Base-by-base conservation (phyloP, 2,329 filamentous ascomycete species). In the Pestalotiopsis sp. region DNA sequence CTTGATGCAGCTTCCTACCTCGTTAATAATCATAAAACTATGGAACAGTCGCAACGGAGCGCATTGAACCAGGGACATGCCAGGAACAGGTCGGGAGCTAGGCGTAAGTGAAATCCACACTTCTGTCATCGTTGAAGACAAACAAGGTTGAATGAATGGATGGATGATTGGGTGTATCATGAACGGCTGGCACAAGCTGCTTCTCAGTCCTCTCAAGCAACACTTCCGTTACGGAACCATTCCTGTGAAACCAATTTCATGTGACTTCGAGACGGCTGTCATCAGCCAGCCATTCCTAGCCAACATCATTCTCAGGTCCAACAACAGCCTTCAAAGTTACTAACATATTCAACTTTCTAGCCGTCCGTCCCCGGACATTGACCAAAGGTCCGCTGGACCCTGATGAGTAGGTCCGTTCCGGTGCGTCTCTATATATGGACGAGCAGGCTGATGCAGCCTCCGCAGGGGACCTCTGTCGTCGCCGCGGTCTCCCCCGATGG, bases 321-420 rank as follows among this genome's bases (percentile, higher is more conserved):
- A 24, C 30, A 39, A 22, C 38, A 6, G 14, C 24, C 38, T 39
- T 40, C 44, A 10, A 76, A 74, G 72, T 65, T 26, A 68, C 75
- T 78, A 65, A 78, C 71, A 56, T 72, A 22, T 67, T 74, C 39
- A 70, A 70, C 71, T 66, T 67, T 48, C n/a, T 75, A 88, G 87
- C 86, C 59, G 80, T 86, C n/a, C 81, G 90, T 58, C 87, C 91
- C 9, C 84, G 91, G 64, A 89, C 91, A 56, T 87, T 91, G 58
- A 96, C 93, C 4, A 92, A 90, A 78, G 93, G 93, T 1, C 94
- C 94, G 3, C 83, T 97, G 22, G 93, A 96, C 74, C 81, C 83
- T 70, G 88, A 91, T 70, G 91, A 95, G 92, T 95, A 85, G 80
- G 89, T 78, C 24, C 24, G 52, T 38, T 71, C 71, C 35, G 3